Base-by-base conservation (phyloP, 345 rosid genomes). In the Rhodamnia argentea region DNA sequence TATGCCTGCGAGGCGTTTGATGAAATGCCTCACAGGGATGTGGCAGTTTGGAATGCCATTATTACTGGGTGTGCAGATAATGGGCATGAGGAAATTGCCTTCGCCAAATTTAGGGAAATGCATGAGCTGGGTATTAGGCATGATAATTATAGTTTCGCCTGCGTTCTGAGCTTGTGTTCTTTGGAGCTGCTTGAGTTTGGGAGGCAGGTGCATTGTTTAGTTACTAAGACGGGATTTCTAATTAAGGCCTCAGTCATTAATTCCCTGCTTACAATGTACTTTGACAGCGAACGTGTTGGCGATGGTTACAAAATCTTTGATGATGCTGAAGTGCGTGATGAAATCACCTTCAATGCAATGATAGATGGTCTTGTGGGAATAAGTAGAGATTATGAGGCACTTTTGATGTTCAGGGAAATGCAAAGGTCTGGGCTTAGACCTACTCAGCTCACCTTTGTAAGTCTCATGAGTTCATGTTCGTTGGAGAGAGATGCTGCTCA, bases 1-100 rank as follows among this genome's bases (percentile, higher is more conserved):
- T 91, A 89, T 86, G 96, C 97, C 5, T 90, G 88, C n/a, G 62
- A 92, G 86, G 40, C 92, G 92, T 94, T 95, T 50, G 95, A 89
- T 89, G 70, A 88, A 91, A 92, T 93, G 92, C 94, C 91, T 15
- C 58, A 78, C 0, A 90, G 87, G 86, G 91, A 91, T 58, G 91
- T 90, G 84, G 90, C 93, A 0, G 86, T 92, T 27, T 94, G 96
- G 96, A 95, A 95, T 83, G 96, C 97, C 14, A 87, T 95, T 93
- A 93, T 95, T 85, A 95, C 94, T 23, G 96, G 98, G 83, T 93
- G 92, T 82, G 82, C 92, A 85, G 95, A 94, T 82, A 89, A 86
- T 83, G 93, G 94, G 56, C 85, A 82, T 76, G 89, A 87, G 76
- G 92, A 88, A 51, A 89, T 88, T 74, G 95, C 92, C 62, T 86